Evolutionary conservation across 2,329 filamentous ascomycete species (phyloP).

Genomic region (Hymenoscyphus fructigenus): DNA sequence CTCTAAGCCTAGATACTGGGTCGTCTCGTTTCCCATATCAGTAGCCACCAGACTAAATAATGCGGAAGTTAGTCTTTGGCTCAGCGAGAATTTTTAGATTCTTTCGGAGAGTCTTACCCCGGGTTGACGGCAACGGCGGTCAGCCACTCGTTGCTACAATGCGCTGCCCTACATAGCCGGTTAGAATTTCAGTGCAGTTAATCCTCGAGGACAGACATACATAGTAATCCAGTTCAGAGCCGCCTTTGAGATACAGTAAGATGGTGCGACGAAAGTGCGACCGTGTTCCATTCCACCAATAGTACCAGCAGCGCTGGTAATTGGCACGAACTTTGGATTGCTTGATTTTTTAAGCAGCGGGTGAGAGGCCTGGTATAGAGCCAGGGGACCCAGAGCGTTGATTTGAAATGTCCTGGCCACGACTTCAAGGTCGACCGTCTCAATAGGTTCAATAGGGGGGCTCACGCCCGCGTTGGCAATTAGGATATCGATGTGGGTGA

Average conservation of each 20-base stretch:
- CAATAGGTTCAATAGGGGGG: background rate
- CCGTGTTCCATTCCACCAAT: constrained; percentile 1
- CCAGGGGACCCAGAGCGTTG: constrained; percentile 5
- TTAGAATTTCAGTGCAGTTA: background rate
- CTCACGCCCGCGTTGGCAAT: constrained; percentile 40
- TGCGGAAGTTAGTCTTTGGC: background rate
- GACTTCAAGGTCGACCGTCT: constrained; percentile 5
- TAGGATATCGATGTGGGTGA: constrained; percentile 35
- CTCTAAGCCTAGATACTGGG: background rate
- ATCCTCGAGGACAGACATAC: background rate
- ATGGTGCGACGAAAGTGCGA: background rate
- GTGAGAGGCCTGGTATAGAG: constrained; percentile 1
- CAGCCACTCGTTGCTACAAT: constrained; percentile 5
- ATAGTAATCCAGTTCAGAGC: constrained; percentile 6
- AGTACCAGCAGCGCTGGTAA: constrained; percentile 1
- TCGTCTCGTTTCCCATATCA: constrained; percentile 7
- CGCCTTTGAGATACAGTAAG: constrained; percentile 7
- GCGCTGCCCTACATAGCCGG: background rate
- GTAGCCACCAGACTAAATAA: constrained; percentile 5
- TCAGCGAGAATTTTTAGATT: background rate
- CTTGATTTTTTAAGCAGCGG: background rate
- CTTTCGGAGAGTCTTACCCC: background rate
- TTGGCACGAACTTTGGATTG: background rate
- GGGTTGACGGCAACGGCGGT: constrained; percentile 6
- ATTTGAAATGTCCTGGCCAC: constrained; percentile 8